Base-by-base conservation (phyloP, 1,284 basidiomycete species). In the Chalciporus sp. region DNA sequence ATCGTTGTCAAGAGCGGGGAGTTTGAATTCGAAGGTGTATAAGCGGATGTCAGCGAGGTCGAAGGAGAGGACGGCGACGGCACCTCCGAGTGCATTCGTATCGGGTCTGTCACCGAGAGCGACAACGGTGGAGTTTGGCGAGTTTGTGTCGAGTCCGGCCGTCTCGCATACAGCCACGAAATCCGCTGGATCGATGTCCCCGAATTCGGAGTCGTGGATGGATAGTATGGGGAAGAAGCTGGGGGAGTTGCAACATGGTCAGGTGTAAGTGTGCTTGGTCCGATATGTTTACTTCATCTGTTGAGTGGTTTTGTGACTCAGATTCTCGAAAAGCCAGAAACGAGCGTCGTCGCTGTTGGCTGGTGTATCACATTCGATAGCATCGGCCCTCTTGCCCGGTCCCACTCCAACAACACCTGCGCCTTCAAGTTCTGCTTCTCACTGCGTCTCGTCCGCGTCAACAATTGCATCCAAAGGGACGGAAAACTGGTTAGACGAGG, bases 271-370 rank as follows among this genome's bases (percentile, higher is more conserved):
- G 23, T 51, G 53, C 49, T 56, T 55, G 19, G 2, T 4, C 33
- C 26, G 16, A 10, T 42, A 41, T 23, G 23, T 23, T 23, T 23
- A 6, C 23, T 6, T 23, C 6, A 23, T 23, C 23, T 23, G 23
- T 23, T 23, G 23, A 23, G 23, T 27, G 23, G 37, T 56, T 23
- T 53, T 35, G 23, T 23, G 33, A 10, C 12, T 35, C 57, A 87
- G 86, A 28, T 78, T 88, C 62, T 72, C 80, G 16, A 85, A 83
- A 61, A 75, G 73, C 61, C 83, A 83, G 56, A 88, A 86, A 68
- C 82, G 86, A 26, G 87, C 86, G 0, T 86, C 87, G 0, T 61
- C 80, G 1, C 74, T 89, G 35, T 64, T 90, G 49, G 80, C 83
- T 0, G 87, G 88, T 62, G 80, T 89, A 35, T 85, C 84, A 3